A percentile compares a stretch with the other conserved stretches of the same genome.
Conservation (phyloP, 805 yeast species). For the Pichia scutulata region DNA sequence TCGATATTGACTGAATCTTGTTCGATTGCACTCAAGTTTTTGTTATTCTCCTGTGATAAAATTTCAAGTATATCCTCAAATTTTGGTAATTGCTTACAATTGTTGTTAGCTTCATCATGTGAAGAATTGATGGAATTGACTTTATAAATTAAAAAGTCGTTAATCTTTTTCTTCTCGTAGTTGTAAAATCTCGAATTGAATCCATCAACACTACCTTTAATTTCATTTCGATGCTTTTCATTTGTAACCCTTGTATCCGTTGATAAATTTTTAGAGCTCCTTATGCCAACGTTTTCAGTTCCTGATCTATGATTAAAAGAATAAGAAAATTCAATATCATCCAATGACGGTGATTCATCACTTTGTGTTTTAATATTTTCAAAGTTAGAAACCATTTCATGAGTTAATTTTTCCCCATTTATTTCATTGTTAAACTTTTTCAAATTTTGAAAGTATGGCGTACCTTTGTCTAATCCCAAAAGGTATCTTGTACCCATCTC, state of each 20-base stretch:
- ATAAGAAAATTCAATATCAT: slow-evolving; percentile 24
- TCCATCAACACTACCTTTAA: slow-evolving; percentile 62
- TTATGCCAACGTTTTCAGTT: slow-evolving; percentile 72
- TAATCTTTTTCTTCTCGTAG: slow-evolving; percentile 45
- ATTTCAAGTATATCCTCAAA: slow-evolving; percentile 49
- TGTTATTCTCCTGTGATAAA: slow-evolving; percentile 36
- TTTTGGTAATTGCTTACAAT: slow-evolving; percentile 35
- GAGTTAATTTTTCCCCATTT: slow-evolving; percentile 16
- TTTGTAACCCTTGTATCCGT: slow-evolving; percentile 74
- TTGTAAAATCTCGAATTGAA: slow-evolving; percentile 40
- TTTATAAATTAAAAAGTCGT: slow-evolving; percentile 48
- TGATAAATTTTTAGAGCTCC: slow-evolving; percentile 76
- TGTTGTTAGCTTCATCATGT: slow-evolving; percentile 31
- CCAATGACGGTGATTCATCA: slow-evolving; percentile 21
- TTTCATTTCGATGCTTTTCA: slow-evolving; percentile 59
- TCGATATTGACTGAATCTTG: slow-evolving; percentile 35
- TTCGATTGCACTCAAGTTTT: slow-evolving; percentile 17
- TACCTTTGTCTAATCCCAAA: slow-evolving; percentile 32
- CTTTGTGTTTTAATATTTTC: slow-evolving; percentile 14
- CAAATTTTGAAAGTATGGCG: slow-evolving; percentile 22
- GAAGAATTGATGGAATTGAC: slow-evolving; percentile 27
- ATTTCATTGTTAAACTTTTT: slow-evolving; percentile 2
- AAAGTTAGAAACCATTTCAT: slow-evolving; percentile 17
- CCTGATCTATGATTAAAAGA: slow-evolving; percentile 90
- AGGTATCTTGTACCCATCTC: slow-evolving; percentile 70